phyloP scores from a whole-genome alignment of 345 rosid genomes.

The Noccaea caerulescens region DNA sequence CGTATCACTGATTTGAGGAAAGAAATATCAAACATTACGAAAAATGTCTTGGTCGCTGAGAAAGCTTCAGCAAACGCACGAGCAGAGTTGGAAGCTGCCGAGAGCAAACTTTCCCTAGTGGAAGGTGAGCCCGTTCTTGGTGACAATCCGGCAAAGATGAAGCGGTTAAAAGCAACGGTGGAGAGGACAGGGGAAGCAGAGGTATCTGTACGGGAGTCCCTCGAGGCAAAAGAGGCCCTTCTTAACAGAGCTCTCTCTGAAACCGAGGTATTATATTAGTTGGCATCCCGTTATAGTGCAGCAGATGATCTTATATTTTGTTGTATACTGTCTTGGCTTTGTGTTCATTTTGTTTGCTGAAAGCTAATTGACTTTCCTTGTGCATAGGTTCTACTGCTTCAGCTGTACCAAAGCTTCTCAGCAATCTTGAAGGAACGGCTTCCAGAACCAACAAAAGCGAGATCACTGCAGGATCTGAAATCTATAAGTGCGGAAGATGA shows the following conservation, averaged over 20 bases:
- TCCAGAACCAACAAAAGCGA: constrained; percentile 72
- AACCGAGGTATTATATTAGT: constrained; percentile 66
- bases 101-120: constrained; percentile 76
- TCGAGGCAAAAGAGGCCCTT: constrained; percentile 91
- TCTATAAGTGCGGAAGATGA: constrained; percentile 57
- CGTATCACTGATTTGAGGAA: constrained; percentile 91
- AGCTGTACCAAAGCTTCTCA: constrained; percentile 69
- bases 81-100: constrained; percentile 76
- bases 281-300: background rate
- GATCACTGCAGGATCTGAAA: constrained; percentile 63
- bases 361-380: constrained; percentile 20
- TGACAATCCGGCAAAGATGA: constrained; percentile 81
- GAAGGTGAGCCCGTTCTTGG: constrained; percentile 95
- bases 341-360: constrained; percentile 11
- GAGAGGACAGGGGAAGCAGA: constrained; percentile 73
- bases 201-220: constrained; percentile 61
- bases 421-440: constrained; percentile 73
- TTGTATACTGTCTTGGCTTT: background rate
- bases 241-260: constrained; percentile 80
- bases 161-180: constrained; percentile 68
- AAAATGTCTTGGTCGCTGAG: constrained; percentile 65
- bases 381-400: constrained; percentile 66
- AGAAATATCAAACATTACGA: constrained; percentile 73
- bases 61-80: constrained; percentile 72
- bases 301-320: background rate